Base-by-base conservation (phyloP, 2,329 filamentous ascomycete genomes). In the Claviceps quebecensis region DNA sequence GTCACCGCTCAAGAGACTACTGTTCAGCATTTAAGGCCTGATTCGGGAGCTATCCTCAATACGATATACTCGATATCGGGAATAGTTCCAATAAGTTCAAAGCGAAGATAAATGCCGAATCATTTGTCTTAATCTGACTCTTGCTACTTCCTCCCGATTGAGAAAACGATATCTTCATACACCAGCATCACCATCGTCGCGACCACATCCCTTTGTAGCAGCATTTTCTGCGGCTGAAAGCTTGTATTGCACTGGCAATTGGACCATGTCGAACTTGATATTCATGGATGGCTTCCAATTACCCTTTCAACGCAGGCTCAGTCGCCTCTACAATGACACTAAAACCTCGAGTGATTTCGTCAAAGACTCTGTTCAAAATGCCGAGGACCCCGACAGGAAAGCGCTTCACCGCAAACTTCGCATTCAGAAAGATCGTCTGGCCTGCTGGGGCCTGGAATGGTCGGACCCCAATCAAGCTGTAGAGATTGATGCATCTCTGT, bases 401-500 rank as follows among this genome's bases (percentile, higher is more conserved):
- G 75, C 77, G 16, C 70, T 90, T 36, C 83, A 89, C 63, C 81
- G 84, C 56, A 87, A 87, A 64, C 77, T 88, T 56, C 78, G 84
- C 56, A 88, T 89, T 57, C 86, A 90, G 60, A 87, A 87, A 64
- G 84, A 89, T 68, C 76, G 86, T 16, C 72, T 90, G 46, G 81
- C 87, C 53, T 84, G 81, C 54, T 91, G 86, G 86, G 86, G 86
- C 0, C 71, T 88, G 49, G 84, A 88, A 64, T 91, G 86, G 86
- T 86, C 81, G 52, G 85, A 89, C 63, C 80, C 83, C 16, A 77
- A 73, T 56, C 76, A 83, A 60, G 74, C 81, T 53, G 77, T 80
- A 59, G 80, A 86, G 64, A 89, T 90, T 55, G 80, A 84, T 60
- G 79, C 82, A 60, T 80, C 78, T 14, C 71, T 84, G 8, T 86